A percentile compares a stretch with the other conserved stretches of the same genome.
Conservation (phyloP, 75 land plant species). For the Cupressus sempervirens region DNA sequence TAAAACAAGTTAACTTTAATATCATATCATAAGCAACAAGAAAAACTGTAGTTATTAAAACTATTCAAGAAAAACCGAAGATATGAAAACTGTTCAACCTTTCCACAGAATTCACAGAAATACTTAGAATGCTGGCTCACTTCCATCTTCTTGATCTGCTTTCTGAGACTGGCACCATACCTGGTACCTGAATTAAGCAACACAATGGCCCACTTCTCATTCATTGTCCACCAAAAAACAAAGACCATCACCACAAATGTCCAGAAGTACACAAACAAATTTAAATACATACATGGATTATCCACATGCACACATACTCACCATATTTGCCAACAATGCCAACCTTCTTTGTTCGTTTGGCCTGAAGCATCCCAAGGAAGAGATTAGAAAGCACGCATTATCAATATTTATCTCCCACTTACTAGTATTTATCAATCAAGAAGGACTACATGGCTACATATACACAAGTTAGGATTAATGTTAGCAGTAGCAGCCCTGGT, state of each 20-base stretch:
- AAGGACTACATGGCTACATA: background rate
- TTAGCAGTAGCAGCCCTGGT: background rate
- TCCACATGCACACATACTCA: conserved; percentile 12
- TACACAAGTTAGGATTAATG: background rate
- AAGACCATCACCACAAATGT: background rate
- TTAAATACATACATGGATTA: background rate
- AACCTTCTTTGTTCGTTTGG: conserved; percentile 51
- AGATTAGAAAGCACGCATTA: background rate
- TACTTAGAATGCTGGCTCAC: conserved; percentile 78
- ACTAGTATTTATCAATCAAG: background rate
- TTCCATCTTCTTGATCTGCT: conserved; percentile 88
- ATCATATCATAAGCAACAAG: background rate
- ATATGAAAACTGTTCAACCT: conserved; percentile 22
- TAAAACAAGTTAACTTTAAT: background rate
- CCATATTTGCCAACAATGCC: conserved; percentile 82
- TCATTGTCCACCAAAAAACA: background rate
- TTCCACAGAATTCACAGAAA: conserved; percentile 85
- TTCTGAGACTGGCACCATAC: conserved; percentile 88
- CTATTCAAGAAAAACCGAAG: background rate
- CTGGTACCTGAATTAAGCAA: conserved; percentile 54
- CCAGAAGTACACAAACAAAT: too few relatives aligned
- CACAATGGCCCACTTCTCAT: background rate
- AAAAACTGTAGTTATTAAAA: background rate
- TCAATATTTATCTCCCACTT: too few relatives aligned
- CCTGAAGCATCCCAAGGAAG: conserved; percentile 19